phyloP scores from a whole-genome alignment of 768 basidiomycete species.

The Boletus rufocinnamomeus region DNA sequence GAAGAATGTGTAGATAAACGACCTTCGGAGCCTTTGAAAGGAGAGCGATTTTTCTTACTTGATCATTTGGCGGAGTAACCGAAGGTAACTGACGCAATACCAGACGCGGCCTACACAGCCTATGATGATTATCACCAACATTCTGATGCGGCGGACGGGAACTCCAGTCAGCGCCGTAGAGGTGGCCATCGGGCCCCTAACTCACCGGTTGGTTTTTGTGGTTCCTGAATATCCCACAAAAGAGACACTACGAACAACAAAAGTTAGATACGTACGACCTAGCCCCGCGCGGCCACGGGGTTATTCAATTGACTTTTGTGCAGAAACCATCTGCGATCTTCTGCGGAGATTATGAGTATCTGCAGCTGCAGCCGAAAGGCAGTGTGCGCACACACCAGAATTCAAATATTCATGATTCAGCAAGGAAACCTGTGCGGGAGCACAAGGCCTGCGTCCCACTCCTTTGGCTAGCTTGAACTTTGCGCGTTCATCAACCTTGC shows the following conservation, averaged over 20 bases:
- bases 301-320: neutral
- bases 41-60: neutral
- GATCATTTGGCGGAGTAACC: neutral
- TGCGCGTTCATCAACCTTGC: neutral
- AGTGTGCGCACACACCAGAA: neutral
- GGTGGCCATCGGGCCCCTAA: neutral
- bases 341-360: slow-evolving; percentile 10
- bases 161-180: neutral
- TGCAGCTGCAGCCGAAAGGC: neutral
- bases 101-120: slow-evolving; percentile 1
- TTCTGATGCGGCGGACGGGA: neutral
- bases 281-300: neutral
- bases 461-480: neutral
- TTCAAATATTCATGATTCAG: neutral
- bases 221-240: too few species aligned
- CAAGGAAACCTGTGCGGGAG: neutral
- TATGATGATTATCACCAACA: neutral
- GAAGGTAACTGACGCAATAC: neutral
- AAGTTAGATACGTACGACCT: slow-evolving; percentile 3
- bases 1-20: neutral
- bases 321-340: neutral
- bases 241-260: neutral
- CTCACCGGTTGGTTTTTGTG: neutral
- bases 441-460: neutral
- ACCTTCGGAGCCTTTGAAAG: neutral